Evolutionary conservation across 1,284 basidiomycete species (phyloP).

Genomic region (Trichosporon sp.): DNA sequence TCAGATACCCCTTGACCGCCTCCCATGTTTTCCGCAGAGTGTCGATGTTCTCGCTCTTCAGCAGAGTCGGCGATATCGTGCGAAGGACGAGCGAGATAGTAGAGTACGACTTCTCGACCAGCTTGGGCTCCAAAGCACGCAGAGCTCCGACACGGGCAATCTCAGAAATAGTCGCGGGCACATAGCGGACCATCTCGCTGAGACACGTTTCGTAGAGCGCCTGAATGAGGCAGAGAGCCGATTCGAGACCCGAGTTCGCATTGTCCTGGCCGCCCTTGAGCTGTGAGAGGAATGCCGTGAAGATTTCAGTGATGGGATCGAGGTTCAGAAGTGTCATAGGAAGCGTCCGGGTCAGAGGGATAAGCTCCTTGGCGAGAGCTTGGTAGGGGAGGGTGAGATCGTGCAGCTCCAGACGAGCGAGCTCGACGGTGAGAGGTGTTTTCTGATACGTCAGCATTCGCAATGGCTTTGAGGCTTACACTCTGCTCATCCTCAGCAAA

Average conservation of each 20-base stretch:
- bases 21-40: constrained; percentile 33
- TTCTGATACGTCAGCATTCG: constrained; percentile 22
- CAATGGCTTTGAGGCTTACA: constrained; percentile 18
- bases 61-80: constrained; percentile 30
- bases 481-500: constrained; percentile 39
- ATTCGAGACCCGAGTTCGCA: constrained; percentile 41
- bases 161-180: constrained; percentile 27
- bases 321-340: constrained; percentile 76
- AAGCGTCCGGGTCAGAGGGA: constrained; percentile 65
- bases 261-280: constrained; percentile 31
- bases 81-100: constrained; percentile 42
- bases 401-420: constrained; percentile 51
- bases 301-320: constrained; percentile 53
- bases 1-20: constrained; percentile 34
- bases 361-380: constrained; percentile 59
- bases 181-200: constrained; percentile 31
- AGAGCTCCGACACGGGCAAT: constrained; percentile 37
- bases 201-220: constrained; percentile 50
- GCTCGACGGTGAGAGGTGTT: constrained; percentile 43
- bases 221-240: constrained; percentile 39
- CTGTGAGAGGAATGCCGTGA: constrained; percentile 53
- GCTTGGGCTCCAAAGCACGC: constrained; percentile 37
- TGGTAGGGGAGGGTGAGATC: constrained; percentile 73
- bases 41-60: constrained; percentile 26
- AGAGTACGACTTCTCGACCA: constrained; percentile 46